A percentile compares a stretch with the other conserved stretches of the same genome.
These are phyloP conservation scores for Paracamarosporium sp. DNA, from an alignment of 2,329 filamentous ascomycete species.

Conservation along the genomic window DNA sequence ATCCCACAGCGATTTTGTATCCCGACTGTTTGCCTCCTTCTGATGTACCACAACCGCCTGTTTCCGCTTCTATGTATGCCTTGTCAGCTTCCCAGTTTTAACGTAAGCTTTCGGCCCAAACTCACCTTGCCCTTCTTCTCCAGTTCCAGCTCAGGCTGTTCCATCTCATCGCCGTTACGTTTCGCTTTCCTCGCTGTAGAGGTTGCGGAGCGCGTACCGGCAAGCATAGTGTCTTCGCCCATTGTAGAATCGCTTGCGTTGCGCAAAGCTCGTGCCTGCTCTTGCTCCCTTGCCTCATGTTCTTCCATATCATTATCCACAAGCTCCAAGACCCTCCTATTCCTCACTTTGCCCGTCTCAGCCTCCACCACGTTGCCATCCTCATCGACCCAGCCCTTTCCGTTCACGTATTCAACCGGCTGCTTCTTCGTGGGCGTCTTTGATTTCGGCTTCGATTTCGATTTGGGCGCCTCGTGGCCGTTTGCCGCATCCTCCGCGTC, in stretches of 20 bases:
- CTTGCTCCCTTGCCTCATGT: slow-evolving; percentile 1
- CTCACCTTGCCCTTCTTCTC: slow-evolving; percentile 2
- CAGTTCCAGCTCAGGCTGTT: background rate
- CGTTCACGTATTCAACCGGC: slow-evolving; percentile 74
- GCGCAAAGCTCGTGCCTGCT: background rate
- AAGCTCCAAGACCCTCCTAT: slow-evolving; percentile 40
- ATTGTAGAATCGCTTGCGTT: background rate
- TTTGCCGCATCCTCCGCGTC: background rate
- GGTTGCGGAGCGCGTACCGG: no score
- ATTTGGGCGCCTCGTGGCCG: background rate
- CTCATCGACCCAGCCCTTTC: slow-evolving; percentile 88
- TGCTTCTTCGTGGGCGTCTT: slow-evolving; percentile 53
- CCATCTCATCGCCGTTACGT: background rate
- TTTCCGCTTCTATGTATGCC: slow-evolving; percentile 31
- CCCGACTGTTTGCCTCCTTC: background rate
- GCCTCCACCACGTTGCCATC: slow-evolving; percentile 78
- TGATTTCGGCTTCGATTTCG: slow-evolving; percentile 7
- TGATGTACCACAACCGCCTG: slow-evolving; percentile 25
- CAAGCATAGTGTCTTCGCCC: no score
- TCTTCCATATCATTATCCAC: slow-evolving; percentile 25
- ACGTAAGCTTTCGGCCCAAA: background rate
- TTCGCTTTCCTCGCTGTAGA: background rate
- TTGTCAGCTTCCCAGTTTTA: background rate
- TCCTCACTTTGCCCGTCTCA: slow-evolving; percentile 47
- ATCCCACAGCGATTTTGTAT: background rate